Conservation (phyloP, 352 stramenopile species). For the Phytophthora aleatoria region DNA sequence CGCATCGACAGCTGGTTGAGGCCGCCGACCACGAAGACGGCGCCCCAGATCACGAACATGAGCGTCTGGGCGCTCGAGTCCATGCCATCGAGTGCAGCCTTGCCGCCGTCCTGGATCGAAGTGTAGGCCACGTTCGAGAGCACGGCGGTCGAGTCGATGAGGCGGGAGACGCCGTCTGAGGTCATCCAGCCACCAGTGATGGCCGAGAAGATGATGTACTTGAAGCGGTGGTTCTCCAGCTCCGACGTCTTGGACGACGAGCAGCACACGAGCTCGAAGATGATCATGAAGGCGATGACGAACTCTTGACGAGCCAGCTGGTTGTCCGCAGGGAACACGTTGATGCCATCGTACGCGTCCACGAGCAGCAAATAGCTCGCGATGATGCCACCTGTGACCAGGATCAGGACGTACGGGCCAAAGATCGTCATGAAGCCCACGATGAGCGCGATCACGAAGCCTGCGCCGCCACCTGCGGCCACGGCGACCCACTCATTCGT, state of each 20-base stretch:
- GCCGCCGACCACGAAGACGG: conserved; percentile 57
- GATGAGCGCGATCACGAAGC: conserved; percentile 64
- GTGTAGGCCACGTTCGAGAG: conserved; percentile 68
- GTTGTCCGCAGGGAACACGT: conserved; percentile 74
- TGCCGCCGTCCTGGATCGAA: conserved; percentile 71
- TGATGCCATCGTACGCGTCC: conserved; percentile 69
- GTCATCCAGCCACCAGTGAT: conserved; percentile 80
- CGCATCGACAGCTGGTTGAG: conserved; percentile 88
- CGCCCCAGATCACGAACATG: conserved; percentile 85
- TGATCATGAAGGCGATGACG: conserved; percentile 87
- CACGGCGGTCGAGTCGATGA: conserved; percentile 59
- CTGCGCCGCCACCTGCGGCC: conserved; percentile 61
- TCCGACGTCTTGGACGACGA: conserved; percentile 81
- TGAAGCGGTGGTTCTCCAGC: conserved; percentile 90
- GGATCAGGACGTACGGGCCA: conserved; percentile 71
- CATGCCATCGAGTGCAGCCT: conserved; percentile 51
- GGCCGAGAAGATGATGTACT: conserved; percentile 84
- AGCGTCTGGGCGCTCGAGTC: conserved; percentile 60
- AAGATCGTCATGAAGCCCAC: conserved; percentile 78
- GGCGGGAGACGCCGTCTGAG: conserved; percentile 71
- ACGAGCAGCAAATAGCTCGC: conserved; percentile 80
- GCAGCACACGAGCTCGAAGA: conserved; percentile 84
- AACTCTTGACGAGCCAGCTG: conserved; percentile 86
- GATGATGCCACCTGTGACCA: conserved; percentile 70
- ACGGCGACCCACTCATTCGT: conserved; percentile 84